Base-by-base conservation (phyloP, 305 asterid species). In the Fraxinus latifolia region DNA sequence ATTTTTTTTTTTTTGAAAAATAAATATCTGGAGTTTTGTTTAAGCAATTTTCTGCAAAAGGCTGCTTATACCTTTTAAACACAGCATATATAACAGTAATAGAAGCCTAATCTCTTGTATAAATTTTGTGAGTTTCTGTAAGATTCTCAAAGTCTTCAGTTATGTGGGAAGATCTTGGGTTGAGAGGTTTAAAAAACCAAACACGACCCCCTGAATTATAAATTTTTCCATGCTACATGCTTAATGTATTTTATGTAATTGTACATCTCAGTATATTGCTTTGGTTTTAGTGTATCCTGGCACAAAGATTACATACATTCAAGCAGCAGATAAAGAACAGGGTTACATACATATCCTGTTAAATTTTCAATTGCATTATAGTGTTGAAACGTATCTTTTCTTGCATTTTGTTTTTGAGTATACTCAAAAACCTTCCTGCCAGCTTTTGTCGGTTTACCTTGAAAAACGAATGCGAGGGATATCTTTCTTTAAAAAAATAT, bases 241-340 rank as follows among this genome's bases (percentile, higher is more conserved):
- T 25, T 31, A 71, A 71, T 31, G 9, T 32, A 71, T 71, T 71
- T 71, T 71, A 0, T 32, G 12, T 32, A 31, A 15, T 32, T 15
- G 19, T 68, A 68, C 74, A 32, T 33, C 44, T 15, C 44, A 2
- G 23, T 12, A 15, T 68, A 68, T 68, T 71, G 42, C 44, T 32
- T 71, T 32, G 44, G 15, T 15, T 23, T 70, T 32, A 5, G 76
- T 31, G 23, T 53, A 53, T 70, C 76, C 76, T 32, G 23, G 27
- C 19, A 31, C 4, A 71, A 71, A 33, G 8, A 32, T 71, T 31
- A 36, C 12, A 15, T 14, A 27, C 36, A 11, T 65, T 25, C 36
- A 71, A 71, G 44, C 44, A n/a, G 76, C 74, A 68, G 74, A 68
- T 29, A 33, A 70, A 32, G 11, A 71, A 71, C 44, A 71, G 44